These are phyloP conservation scores for Cyclocybe cylindracea DNA, from an alignment of 768 basidiomycete genomes.

Conservation along the genomic window DNA sequence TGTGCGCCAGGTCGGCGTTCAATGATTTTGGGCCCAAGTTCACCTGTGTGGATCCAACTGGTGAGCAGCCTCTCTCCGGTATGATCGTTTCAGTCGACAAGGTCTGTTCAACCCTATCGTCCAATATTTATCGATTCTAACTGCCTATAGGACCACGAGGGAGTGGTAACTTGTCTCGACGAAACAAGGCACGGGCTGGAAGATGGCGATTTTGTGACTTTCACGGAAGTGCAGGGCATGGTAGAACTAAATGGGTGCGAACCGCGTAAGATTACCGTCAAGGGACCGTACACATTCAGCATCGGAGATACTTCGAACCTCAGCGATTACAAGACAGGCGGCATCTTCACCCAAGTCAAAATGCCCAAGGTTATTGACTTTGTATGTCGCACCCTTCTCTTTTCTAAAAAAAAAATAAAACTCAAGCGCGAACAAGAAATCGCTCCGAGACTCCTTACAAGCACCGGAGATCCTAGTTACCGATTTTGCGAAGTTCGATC, in stretches of 20 bases:
- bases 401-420: not conserved
- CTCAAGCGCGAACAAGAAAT: conserved; percentile 62
- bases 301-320: conserved; percentile 89
- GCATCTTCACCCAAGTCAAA: conserved; percentile 97
- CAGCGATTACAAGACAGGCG: conserved; percentile 79
- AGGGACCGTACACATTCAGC: conserved; percentile 96
- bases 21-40: conserved; percentile 97
- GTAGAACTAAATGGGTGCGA: conserved; percentile 86
- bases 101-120: conserved; percentile 37
- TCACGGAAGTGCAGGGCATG: conserved; percentile 96
- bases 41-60: conserved; percentile 96
- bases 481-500: conserved; percentile 97
- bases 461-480: conserved; percentile 89
- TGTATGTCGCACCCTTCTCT: conserved; percentile 48
- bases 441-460: conserved; percentile 81
- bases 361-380: conserved; percentile 97
- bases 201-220: conserved; percentile 97
- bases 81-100: conserved; percentile 96
- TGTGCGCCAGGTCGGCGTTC: conserved; percentile 73
- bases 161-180: conserved; percentile 94
- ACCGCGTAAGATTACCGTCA: conserved; percentile 89
- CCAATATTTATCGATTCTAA: not conserved
- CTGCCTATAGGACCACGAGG: conserved; percentile 70
- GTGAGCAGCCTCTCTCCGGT: conserved; percentile 88
- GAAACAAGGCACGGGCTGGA: conserved; percentile 98